A percentile compares a stretch with the other conserved stretches of the same genome.
Evolutionary conservation across 2,329 filamentous ascomycete species (phyloP).

Genomic region (Colletotrichum camelliae): DNA sequence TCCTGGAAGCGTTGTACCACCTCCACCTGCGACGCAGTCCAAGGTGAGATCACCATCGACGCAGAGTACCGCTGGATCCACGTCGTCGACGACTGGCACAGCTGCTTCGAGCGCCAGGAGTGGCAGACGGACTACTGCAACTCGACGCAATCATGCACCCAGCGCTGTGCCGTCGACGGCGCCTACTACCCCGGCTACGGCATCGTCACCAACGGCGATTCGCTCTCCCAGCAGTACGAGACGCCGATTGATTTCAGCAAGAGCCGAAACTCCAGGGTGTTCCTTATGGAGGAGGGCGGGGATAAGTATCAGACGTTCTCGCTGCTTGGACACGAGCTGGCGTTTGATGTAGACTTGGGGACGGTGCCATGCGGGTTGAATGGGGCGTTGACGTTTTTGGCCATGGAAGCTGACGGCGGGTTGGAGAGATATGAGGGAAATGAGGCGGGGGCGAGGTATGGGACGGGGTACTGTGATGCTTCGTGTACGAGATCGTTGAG

Average conservation of each 20-base stretch:
- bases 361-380: constrained; percentile 69
- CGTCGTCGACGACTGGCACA: constrained; percentile 38
- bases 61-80: constrained; percentile 13
- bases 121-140: constrained; percentile 41
- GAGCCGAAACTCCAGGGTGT: constrained; percentile 56
- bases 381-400: constrained; percentile 65
- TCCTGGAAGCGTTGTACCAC: constrained; percentile 9
- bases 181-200: constrained; percentile 50
- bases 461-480: constrained; percentile 59
- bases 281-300: constrained; percentile 57
- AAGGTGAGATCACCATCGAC: constrained; percentile 4
- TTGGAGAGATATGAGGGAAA: constrained; percentile 47
- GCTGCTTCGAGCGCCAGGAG: constrained; percentile 54
- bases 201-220: constrained; percentile 48
- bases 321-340: constrained; percentile 66
- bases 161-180: constrained; percentile 51
- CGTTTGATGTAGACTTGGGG: constrained; percentile 71
- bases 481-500: constrained; percentile 50
- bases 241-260: constrained; percentile 48
- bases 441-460: constrained; percentile 55
- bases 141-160: constrained; percentile 43
- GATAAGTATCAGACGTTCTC: constrained; percentile 65
- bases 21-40: background rate
- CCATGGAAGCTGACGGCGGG: constrained; percentile 60
- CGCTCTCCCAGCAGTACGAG: constrained; percentile 56